These are phyloP conservation scores for Pseudozyma sp. DNA, from an alignment of 1,284 basidiomycete species.

Conservation along the genomic window DNA sequence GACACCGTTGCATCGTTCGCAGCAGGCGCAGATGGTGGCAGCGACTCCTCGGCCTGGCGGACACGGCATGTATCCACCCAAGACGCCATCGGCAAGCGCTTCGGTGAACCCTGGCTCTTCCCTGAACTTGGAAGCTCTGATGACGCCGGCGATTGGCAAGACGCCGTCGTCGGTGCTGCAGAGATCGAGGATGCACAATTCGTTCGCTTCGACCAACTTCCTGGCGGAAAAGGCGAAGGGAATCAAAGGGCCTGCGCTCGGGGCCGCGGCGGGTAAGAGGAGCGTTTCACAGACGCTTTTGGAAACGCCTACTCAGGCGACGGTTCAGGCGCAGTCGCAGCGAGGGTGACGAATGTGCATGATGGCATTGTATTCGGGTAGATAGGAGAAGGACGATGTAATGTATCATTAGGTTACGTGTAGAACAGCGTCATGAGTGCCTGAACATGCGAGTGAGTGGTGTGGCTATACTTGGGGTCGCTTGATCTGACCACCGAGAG, in stretches of 20 bases:
- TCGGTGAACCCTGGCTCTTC: slow-evolving; percentile 15
- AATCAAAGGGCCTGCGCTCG: slow-evolving; percentile 20
- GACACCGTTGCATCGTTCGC: slow-evolving; percentile 21
- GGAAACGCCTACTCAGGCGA: slow-evolving; percentile 6
- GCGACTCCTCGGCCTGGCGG: slow-evolving; percentile 31
- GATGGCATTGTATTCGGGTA: background rate
- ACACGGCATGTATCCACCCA: slow-evolving; percentile 18
- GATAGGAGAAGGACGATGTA: background rate
- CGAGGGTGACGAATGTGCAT: slow-evolving; percentile 2
- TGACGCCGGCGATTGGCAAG: slow-evolving; percentile 44
- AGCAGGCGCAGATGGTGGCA: slow-evolving; percentile 20
- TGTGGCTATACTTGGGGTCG: slow-evolving; percentile 19
- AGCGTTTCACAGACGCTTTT: slow-evolving; percentile 24
- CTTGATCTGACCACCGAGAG: slow-evolving; percentile 25
- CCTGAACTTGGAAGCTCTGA: slow-evolving; percentile 31
- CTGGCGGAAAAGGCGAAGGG: slow-evolving; percentile 32
- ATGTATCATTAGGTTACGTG: slow-evolving; percentile 6
- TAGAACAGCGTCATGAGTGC: too few relatives aligned
- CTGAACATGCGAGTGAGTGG: background rate
- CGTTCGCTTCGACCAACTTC: slow-evolving; percentile 32
- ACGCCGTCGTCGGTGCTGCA: slow-evolving; percentile 41
- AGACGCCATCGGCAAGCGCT: slow-evolving; percentile 17
- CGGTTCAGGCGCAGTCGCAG: slow-evolving; percentile 2
- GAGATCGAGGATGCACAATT: slow-evolving; percentile 43
- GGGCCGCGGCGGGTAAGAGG: slow-evolving; percentile 12